Percentiles rank a stretch among this genome's conserved stretches.
phyloP scores from a whole-genome alignment of 2,329 filamentous ascomycete genomes.

The Paraconiothyrium sp. region DNA sequence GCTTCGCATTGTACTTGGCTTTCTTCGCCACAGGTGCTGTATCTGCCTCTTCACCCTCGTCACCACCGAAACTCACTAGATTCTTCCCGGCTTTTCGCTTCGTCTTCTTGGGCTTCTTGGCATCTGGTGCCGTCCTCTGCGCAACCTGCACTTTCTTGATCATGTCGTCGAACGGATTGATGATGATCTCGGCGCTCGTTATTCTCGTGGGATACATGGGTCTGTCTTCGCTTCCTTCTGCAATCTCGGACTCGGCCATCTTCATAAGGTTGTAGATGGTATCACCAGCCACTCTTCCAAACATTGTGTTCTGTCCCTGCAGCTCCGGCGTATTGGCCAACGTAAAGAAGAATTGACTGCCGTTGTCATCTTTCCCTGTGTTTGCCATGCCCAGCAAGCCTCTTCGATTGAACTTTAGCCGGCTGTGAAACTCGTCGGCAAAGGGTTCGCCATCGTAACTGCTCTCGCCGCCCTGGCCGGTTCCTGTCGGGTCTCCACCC shows the following conservation, averaged over 20 bases:
- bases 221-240: conserved; percentile 77
- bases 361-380: conserved; percentile 82
- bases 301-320: conserved; percentile 89
- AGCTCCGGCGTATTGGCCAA: conserved; percentile 83
- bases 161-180: conserved; percentile 87
- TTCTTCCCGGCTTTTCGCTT: conserved; percentile 81
- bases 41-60: conserved; percentile 67
- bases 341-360: conserved; percentile 97
- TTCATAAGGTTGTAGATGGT: conserved; percentile 96
- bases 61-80: conserved; percentile 77
- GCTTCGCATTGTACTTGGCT: conserved; percentile 79
- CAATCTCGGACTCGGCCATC: conserved; percentile 87
- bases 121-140: conserved; percentile 56
- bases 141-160: conserved; percentile 71
- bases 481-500: conserved; percentile 93
- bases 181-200: conserved; percentile 75
- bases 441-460: conserved; percentile 88
- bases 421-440: conserved; percentile 89
- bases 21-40: conserved; percentile 73
- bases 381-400: conserved; percentile 98
- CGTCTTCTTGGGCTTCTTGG: conserved; percentile 58
- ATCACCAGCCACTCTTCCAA: conserved; percentile 89
- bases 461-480: conserved; percentile 88
- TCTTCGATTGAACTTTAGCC: conserved; percentile 90
- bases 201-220: conserved; percentile 88